phyloP scores from a whole-genome alignment of 2,329 filamentous ascomycete genomes.

The Sporothrix euskadiensis region DNA sequence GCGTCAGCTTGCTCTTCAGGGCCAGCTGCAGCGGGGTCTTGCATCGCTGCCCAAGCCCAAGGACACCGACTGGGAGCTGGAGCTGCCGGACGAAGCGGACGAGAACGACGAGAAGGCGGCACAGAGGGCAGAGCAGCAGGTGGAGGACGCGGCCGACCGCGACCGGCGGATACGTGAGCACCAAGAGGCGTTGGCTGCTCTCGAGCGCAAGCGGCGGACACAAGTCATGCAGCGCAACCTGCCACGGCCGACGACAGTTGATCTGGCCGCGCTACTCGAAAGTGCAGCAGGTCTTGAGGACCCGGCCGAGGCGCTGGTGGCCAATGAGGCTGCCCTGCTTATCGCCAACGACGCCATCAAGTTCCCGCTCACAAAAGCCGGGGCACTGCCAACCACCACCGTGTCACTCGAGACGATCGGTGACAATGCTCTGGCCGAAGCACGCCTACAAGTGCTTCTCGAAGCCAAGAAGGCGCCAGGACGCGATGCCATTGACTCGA shows the following conservation, averaged over 20 bases:
- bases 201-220: constrained; percentile 79
- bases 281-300: constrained; percentile 62
- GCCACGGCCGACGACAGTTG: constrained; percentile 72
- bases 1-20: constrained; percentile 67
- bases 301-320: constrained; percentile 67
- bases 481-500: constrained; percentile 53
- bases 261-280: constrained; percentile 68
- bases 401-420: constrained; percentile 64
- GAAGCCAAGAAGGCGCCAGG: constrained; percentile 61
- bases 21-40: constrained; percentile 70
- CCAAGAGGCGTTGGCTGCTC: constrained; percentile 64
- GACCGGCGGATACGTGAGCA: constrained; percentile 76
- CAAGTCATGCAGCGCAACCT: constrained; percentile 87
- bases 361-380: constrained; percentile 66
- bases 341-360: constrained; percentile 79
- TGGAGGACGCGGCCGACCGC: constrained; percentile 66
- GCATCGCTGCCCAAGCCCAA: constrained; percentile 87
- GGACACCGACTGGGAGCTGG: constrained; percentile 90
- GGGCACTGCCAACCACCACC: constrained; percentile 59
- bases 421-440: constrained; percentile 71
- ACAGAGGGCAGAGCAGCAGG: constrained; percentile 51
- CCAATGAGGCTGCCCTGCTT: constrained; percentile 73
- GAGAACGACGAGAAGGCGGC: constrained; percentile 62
- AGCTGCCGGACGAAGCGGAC: constrained; percentile 82
- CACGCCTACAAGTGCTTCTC: constrained; percentile 72